A percentile compares a stretch with the other conserved stretches of the same genome.
phyloP scores from a whole-genome alignment of 352 stramenopile species.

The Pythium grandisporangium region DNA sequence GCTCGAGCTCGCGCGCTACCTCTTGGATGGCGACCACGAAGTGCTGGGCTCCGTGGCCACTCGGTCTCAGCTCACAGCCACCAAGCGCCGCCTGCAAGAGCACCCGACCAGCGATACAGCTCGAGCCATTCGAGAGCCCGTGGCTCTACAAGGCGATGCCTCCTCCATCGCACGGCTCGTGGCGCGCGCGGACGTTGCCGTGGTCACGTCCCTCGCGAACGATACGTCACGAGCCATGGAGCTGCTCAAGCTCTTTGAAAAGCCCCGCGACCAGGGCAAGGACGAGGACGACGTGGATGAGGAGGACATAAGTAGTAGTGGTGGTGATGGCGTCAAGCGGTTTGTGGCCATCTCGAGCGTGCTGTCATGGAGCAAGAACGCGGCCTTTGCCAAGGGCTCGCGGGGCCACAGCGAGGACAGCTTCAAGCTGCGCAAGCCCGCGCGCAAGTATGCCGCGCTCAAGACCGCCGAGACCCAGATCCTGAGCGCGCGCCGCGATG shows the following conservation, averaged over 20 bases:
- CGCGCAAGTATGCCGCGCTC: slow-evolving; percentile 56
- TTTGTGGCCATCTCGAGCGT: slow-evolving; percentile 73
- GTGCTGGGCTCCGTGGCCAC: slow-evolving; percentile 45
- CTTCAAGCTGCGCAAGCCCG: slow-evolving; percentile 74
- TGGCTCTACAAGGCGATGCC: slow-evolving; percentile 39
- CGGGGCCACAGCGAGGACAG: slow-evolving; percentile 52
- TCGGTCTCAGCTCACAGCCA: slow-evolving; percentile 25
- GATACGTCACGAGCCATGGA: slow-evolving; percentile 55
- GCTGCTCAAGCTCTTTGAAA: slow-evolving; percentile 58
- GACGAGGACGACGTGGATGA: slow-evolving; percentile 18
- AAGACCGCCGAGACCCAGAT: slow-evolving; percentile 83
- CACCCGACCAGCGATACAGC: slow-evolving; percentile 42
- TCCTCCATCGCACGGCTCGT: slow-evolving; percentile 41
- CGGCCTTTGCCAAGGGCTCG: slow-evolving; percentile 30
- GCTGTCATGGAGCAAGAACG: slow-evolving; percentile 74
- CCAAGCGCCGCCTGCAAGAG: slow-evolving; percentile 49
- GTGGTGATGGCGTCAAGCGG: slow-evolving; percentile 32
- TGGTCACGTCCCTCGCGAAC: slow-evolving; percentile 33
- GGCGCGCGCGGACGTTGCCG: slow-evolving; percentile 36
- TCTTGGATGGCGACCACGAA: slow-evolving; percentile 57
- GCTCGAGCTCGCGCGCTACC: slow-evolving; percentile 33
- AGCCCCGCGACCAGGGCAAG: slow-evolving; percentile 16
- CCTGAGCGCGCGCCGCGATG: slow-evolving; percentile 46
- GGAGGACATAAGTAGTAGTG: too few species aligned
- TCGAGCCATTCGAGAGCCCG: slow-evolving; percentile 34